Base-by-base conservation (phyloP, 768 basidiomycete genomes). In the Leccinum olivaceopallidum region DNA sequence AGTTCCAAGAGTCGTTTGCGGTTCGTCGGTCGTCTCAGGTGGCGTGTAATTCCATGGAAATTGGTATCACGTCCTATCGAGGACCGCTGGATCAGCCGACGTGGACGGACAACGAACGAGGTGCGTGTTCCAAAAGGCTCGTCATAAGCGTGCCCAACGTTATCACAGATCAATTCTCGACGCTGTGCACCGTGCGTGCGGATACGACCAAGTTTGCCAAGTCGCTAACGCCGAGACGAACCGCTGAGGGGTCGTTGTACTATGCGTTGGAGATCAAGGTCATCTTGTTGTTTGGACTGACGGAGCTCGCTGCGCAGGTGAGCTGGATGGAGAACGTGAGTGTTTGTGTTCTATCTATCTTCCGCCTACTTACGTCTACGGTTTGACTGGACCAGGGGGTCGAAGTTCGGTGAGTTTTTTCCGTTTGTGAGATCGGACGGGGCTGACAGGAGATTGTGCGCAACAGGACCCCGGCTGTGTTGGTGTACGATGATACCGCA, bases 271-370 rank as follows among this genome's bases (percentile, higher is more conserved):
- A 73, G 16, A 61, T 73, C 53, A 71, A 70, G 10, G 60, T 85
- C 6, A 71, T 85, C 10, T 61, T 85, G 24, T 68, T 80, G 8
- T 83, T 85, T 57, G 84, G 84, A 5, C 63, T 81, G 51, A 84
- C 83, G 3, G 84, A 85, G 60, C 66, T 85, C 61, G 79, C 76
- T 59, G 83, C 83, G 0, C 79, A 82, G 53, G 76, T 85, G 53
- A 72, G 76, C 26, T 85, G 83, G 83, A 69, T 73, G 62, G 81
- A 83, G 48, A 75, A 78, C 55, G 82, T 83, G 71, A 24, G 77
- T 5, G 1, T 26, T 26, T 0, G 2, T 26, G 12, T 24, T 22
- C 34, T n/a, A 14, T 36, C 34, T 36, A 36, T 36, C 34, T 36
- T 36, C 20, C 18, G 18, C 18, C 8, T 55, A 36, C 57, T 62